Evolutionary conservation across 75 land plant genomes (phyloP).

Genomic region (Pseudotsuga menziesii): DNA sequence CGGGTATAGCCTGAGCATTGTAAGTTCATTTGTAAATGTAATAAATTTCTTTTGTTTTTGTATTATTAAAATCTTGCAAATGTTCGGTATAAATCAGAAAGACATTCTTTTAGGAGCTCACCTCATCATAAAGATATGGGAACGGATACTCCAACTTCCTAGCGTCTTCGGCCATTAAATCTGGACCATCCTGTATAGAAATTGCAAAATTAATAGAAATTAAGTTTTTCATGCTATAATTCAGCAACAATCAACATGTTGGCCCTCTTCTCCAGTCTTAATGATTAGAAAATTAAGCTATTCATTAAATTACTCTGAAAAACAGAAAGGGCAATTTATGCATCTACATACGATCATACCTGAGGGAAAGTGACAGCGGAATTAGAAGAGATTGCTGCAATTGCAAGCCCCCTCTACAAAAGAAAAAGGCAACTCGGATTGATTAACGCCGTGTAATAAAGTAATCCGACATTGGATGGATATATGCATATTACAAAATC

Average conservation of each 20-base stretch:
- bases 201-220: background rate
- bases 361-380: constrained; percentile 77
- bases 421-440: too few relatives aligned
- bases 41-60: too few relatives aligned
- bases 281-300: background rate
- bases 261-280: background rate
- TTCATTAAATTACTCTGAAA: background rate
- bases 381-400: constrained; percentile 89
- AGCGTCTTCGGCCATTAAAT: constrained; percentile 96
- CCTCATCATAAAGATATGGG: constrained; percentile 97
- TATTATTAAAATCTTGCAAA: too few relatives aligned
- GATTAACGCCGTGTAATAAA: too few relatives aligned
- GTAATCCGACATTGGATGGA: too few relatives aligned
- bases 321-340: background rate
- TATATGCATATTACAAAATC: too few relatives aligned
- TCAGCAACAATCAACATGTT: background rate
- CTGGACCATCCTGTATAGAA: constrained; percentile 86
- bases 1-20: too few relatives aligned
- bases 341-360: constrained; percentile 30
- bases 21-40: too few relatives aligned
- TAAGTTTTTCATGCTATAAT: background rate
- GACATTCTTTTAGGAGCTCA: background rate
- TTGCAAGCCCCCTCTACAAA: constrained; percentile 77
- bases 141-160: constrained; percentile 68
- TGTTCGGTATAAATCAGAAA: too few relatives aligned